Conservation (phyloP, 1,139 yeast species). For the Casaregolazyma suthepensis region DNA sequence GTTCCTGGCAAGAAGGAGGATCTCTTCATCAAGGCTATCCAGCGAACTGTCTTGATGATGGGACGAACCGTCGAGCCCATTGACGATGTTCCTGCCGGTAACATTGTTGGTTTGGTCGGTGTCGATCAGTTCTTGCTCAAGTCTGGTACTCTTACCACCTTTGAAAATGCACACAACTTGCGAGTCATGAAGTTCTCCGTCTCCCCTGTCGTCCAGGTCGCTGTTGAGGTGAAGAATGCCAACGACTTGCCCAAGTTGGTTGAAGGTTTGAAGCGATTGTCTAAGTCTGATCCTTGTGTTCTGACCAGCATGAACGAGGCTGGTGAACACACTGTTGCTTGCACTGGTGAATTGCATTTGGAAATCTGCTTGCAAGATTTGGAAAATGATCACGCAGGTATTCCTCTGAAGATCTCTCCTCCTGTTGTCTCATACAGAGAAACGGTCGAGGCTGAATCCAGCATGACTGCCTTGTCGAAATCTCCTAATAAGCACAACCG, state of each 20-base stretch:
- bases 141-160: constrained; percentile 98
- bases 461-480: constrained; percentile 95
- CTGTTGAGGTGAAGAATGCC: constrained; percentile 99
- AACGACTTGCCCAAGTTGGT: constrained; percentile 98
- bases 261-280: constrained; percentile 99
- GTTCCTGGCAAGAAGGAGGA: constrained; percentile 98
- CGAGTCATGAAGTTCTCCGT: constrained; percentile 99
- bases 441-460: constrained; percentile 90
- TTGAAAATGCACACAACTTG: constrained; percentile 97
- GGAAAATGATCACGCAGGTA: constrained; percentile 99
- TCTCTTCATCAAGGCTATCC: constrained; percentile 89
- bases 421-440: constrained; percentile 99
- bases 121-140: constrained; percentile 98
- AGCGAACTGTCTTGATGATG: constrained; percentile 99
- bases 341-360: constrained; percentile 99
- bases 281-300: constrained; percentile 99
- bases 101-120: constrained; percentile 99
- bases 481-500: constrained; percentile 99
- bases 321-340: constrained; percentile 99
- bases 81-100: constrained; percentile 99
- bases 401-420: constrained; percentile 95
- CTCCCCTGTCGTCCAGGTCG: constrained; percentile 99
- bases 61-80: constrained; percentile 97
- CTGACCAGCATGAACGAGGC: constrained; percentile 79
- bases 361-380: constrained; percentile 96